A percentile compares a stretch with the other conserved stretches of the same genome.
Conservation (phyloP, 2,329 filamentous ascomycete species). For the Pleomassaria siparia region DNA sequence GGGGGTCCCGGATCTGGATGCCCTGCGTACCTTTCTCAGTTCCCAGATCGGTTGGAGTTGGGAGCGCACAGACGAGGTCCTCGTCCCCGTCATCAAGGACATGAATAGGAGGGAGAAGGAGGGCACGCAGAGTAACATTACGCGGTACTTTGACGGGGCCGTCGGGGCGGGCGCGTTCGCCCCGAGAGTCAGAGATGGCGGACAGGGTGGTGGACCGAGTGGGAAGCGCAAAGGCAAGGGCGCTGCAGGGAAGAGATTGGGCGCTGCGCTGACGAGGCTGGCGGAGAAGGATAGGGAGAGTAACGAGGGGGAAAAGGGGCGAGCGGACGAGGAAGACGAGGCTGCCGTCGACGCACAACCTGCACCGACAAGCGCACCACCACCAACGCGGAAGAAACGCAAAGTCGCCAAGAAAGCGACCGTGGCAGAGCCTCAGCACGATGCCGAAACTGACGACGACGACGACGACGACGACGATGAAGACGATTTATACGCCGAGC, state of each 20-base stretch:
- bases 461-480: conserved; percentile 6
- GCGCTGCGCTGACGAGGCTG: conserved; percentile 34
- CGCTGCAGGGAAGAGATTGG: conserved; percentile 36
- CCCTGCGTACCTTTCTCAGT: conserved; percentile 82
- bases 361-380: conserved; percentile 2
- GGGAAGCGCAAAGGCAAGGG: conserved; percentile 43
- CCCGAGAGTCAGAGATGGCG: conserved; percentile 62
- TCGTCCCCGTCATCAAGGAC: conserved; percentile 91
- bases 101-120: conserved; percentile 89
- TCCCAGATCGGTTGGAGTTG: conserved; percentile 88
- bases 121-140: conserved; percentile 95
- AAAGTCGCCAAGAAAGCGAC: conserved; percentile 2
- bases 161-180: conserved; percentile 73
- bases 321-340: conserved; percentile 13
- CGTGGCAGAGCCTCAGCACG: not conserved
- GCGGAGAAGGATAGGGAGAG: conserved; percentile 29
- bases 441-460: not conserved
- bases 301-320: conserved; percentile 16
- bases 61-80: conserved; percentile 90
- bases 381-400: conserved; percentile 1
- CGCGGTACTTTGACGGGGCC: conserved; percentile 79
- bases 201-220: conserved; percentile 57
- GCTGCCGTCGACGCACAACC: conserved; percentile 13
- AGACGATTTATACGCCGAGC: conserved; percentile 9
- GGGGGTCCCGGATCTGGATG: conserved; percentile 91